These are phyloP conservation scores for Aspergillus sp. DNA, from an alignment of 2,329 filamentous ascomycete species.

Conservation along the genomic window DNA sequence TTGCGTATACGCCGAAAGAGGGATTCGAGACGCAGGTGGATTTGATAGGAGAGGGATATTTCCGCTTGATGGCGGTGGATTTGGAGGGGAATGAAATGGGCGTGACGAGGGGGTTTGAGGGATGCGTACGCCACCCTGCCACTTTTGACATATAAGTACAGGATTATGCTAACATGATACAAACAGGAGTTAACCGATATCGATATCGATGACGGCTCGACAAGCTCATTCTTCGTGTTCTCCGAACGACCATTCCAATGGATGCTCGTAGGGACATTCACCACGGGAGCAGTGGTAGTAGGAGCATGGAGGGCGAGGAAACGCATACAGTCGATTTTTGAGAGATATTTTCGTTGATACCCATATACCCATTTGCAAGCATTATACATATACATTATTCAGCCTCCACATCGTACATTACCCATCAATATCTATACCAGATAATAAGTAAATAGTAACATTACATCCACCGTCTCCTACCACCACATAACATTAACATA, in stretches of 20 bases:
- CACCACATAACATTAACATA: too few relatives aligned
- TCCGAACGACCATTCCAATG: slow-evolving; percentile 1
- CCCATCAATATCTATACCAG: too few relatives aligned
- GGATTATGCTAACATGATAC: too few relatives aligned
- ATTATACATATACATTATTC: too few relatives aligned
- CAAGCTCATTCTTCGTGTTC: neutral
- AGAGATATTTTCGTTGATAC: neutral
- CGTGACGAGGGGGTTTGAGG: slow-evolving; percentile 18
- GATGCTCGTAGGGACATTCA: slow-evolving; percentile 13
- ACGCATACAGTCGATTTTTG: neutral
- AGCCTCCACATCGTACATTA: too few relatives aligned
- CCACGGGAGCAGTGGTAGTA: slow-evolving; percentile 6
- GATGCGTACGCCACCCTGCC: neutral
- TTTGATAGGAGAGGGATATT: slow-evolving; percentile 11
- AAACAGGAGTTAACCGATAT: neutral
- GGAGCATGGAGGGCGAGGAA: slow-evolving; percentile 10
- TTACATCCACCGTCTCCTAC: too few relatives aligned
- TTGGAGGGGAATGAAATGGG: slow-evolving; percentile 23
- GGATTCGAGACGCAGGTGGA: slow-evolving; percentile 23
- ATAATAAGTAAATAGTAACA: too few relatives aligned
- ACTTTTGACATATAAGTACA: neutral
- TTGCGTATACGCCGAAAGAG: slow-evolving; percentile 18
- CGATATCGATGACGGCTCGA: neutral
- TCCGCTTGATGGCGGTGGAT: slow-evolving; percentile 25
- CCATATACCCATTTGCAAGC: too few relatives aligned